Conservation (phyloP, 176 grass and related monocot genomes). For the Miscanthus lutarioriparius region DNA sequence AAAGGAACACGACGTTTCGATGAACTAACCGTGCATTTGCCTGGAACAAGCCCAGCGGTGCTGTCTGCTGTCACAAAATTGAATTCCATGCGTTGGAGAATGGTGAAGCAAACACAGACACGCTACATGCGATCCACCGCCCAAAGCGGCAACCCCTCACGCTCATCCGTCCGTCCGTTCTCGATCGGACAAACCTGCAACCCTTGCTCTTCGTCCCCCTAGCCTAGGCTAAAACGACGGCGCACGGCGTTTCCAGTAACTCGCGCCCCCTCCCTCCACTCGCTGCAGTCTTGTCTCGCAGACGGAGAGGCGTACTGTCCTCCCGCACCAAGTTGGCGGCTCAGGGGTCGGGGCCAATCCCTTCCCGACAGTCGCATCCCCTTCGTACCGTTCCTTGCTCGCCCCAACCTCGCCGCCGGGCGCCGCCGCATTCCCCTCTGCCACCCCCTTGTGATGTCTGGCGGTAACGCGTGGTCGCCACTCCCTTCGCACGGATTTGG, state of each 20-base stretch:
- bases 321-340: neutral
- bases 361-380: neutral
- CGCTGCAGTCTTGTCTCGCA: too few species aligned
- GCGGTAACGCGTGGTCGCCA: conserved; percentile 6
- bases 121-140: neutral
- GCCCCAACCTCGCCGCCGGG: neutral
- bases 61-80: neutral
- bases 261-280: neutral
- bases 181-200: neutral
- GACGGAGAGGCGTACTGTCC: too few species aligned
- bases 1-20: neutral
- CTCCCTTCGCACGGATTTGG: conserved; percentile 25
- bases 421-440: neutral
- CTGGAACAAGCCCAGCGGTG: neutral
- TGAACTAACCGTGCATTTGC: neutral
- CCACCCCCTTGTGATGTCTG: neutral
- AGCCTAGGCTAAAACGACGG: neutral
- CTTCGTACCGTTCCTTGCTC: neutral
- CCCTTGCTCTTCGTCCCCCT: neutral
- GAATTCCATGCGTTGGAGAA: neutral
- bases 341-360: neutral
- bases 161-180: neutral
- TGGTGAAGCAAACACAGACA: neutral
- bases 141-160: neutral
- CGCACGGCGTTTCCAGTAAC: neutral